These are phyloP conservation scores for Penicillium argentinense DNA, from an alignment of 495 filamentous ascomycete species.

Conservation along the genomic window DNA sequence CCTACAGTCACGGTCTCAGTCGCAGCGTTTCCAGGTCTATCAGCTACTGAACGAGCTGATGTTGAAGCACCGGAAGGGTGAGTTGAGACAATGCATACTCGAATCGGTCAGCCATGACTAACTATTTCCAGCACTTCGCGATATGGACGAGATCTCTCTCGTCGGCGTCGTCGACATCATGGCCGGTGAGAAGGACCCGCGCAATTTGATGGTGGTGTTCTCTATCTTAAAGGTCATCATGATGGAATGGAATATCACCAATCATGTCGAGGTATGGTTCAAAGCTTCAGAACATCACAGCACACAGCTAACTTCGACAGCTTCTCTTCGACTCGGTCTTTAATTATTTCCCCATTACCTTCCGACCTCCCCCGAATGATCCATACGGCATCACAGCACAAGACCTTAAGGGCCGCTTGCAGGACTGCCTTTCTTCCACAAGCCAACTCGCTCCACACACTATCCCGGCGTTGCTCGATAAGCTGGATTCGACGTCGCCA, in stretches of 20 bases:
- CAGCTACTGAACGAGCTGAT: conserved; percentile 65
- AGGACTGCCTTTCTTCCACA: conserved; percentile 69
- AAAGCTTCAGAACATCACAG: neutral
- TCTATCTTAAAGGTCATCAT: conserved; percentile 70
- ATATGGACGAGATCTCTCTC: conserved; percentile 59
- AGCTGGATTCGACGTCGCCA: conserved; percentile 71
- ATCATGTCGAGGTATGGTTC: conserved; percentile 52
- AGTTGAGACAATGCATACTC: conserved; percentile 14
- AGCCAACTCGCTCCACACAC: conserved; percentile 66
- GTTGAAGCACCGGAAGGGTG: conserved; percentile 61
- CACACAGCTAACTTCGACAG: conserved; percentile 38
- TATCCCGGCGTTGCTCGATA: conserved; percentile 70
- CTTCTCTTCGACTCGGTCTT: conserved; percentile 71
- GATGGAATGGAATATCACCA: conserved; percentile 63
- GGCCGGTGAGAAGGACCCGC: conserved; percentile 73
- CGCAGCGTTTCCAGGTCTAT: conserved; percentile 62
- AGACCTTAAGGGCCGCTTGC: conserved; percentile 67
- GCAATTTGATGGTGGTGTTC: conserved; percentile 77
- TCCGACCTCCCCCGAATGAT: conserved; percentile 71
- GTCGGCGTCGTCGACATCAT: conserved; percentile 65
- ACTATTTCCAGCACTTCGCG: conserved; percentile 44
- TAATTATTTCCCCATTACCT: conserved; percentile 79
- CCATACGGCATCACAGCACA: conserved; percentile 74
- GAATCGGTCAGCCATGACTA: conserved; percentile 8
- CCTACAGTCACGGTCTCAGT: conserved; percentile 62